Conservation (phyloP, 306 rosid species). For the Ziziphus jujuba region DNA sequence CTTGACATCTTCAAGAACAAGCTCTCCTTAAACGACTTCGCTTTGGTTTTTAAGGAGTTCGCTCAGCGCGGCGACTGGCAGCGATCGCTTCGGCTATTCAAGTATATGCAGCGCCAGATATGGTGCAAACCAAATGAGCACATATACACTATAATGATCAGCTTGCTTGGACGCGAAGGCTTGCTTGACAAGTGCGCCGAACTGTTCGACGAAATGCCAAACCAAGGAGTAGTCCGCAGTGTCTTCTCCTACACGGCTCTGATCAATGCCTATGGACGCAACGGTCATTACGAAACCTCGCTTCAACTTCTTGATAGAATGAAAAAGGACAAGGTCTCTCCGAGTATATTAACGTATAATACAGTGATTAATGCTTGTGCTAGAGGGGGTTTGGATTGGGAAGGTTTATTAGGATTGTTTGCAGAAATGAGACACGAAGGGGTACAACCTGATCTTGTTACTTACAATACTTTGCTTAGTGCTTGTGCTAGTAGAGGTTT, state of each 20-base stretch:
- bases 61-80: slow-evolving; percentile 97
- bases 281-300: slow-evolving; percentile 68
- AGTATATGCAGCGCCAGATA: slow-evolving; percentile 94
- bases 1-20: slow-evolving; percentile 87
- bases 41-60: slow-evolving; percentile 89
- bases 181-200: slow-evolving; percentile 79
- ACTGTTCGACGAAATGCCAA: slow-evolving; percentile 90
- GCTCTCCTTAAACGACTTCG: slow-evolving; percentile 87
- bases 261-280: slow-evolving; percentile 92
- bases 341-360: slow-evolving; percentile 78
- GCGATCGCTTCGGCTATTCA: slow-evolving; percentile 79
- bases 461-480: slow-evolving; percentile 87
- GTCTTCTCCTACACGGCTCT: slow-evolving; percentile 86
- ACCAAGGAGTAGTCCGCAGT: slow-evolving; percentile 68
- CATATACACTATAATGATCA: slow-evolving; percentile 81
- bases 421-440: slow-evolving; percentile 99
- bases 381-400: slow-evolving; percentile 95
- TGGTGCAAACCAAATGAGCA: slow-evolving; percentile 99
- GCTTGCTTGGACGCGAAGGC: slow-evolving; percentile 81
- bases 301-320: slow-evolving; percentile 66
- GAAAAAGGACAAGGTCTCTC: slow-evolving; percentile 79
- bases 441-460: slow-evolving; percentile 77
- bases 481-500: slow-evolving; percentile 84
- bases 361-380: slow-evolving; percentile 93
- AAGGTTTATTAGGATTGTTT: slow-evolving; percentile 81